Evolutionary conservation across 2,329 filamentous ascomycete species (phyloP).

Genomic region (Calonectria crousiana): DNA sequence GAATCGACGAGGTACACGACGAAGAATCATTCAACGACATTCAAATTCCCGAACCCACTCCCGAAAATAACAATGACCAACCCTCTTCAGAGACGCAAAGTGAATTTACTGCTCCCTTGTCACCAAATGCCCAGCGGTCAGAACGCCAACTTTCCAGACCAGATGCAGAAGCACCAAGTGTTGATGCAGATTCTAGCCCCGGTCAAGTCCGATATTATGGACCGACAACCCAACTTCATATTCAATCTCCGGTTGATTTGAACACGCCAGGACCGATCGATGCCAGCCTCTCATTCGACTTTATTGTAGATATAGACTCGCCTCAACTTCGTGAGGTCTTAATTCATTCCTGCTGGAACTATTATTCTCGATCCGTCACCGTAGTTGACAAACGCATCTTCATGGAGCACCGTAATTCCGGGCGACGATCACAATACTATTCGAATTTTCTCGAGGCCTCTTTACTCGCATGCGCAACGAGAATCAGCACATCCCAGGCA

Average conservation of each 20-base stretch:
- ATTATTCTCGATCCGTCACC: not conserved
- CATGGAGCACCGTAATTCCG: not conserved
- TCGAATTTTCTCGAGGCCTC: not conserved
- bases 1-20: not conserved
- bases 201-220: conserved; percentile 15
- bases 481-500: conserved; percentile 8
- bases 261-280: not conserved
- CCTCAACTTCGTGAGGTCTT: conserved; percentile 7
- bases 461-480: conserved; percentile 11
- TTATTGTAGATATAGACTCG: not conserved
- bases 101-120: not conserved
- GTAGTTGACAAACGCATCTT: conserved; percentile 9
- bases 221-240: conserved; percentile 12
- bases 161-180: not conserved
- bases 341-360: not conserved
- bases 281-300: not conserved
- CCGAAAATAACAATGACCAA: not conserved
- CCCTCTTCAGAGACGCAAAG: not conserved
- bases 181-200: not conserved
- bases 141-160: not conserved
- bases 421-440: conserved; percentile 12
- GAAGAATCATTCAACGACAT: not conserved
- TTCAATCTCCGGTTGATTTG: not conserved
- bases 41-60: not conserved
- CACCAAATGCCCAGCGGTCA: not conserved